Base-by-base conservation (phyloP, 2,329 filamentous ascomycete genomes). In the Ilyonectria robusta region DNA sequence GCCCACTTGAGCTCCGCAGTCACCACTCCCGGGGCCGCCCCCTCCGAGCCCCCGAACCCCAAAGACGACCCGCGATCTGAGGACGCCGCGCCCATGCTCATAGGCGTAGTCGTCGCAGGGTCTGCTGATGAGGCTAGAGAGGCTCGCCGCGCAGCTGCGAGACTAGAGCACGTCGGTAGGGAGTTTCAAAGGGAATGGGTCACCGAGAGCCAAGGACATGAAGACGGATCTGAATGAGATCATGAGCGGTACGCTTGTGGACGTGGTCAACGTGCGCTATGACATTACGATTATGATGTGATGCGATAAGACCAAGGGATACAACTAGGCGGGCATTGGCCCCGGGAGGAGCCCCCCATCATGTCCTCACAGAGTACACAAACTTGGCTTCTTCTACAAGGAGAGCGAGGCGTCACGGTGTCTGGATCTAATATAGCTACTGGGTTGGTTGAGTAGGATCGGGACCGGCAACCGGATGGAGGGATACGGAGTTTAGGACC, bases 181-280 rank as follows among this genome's bases (percentile, higher is more conserved):
- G 84, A 85, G 53, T 85, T 91, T 54, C 89, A 91, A 75, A 79
- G 80, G 29, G 84, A 86, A 66, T 89, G 87, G 86, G 75, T 78
- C 1, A 72, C 74, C 23, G 77, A 80, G 57, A 75, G 66, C 48
- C 66, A 74, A 46, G 77, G 67, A 56, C 69, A 69, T 6, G 74
- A 76, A n/a, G 72, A 76, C 17, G 68, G 70, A 4, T 69, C 67
- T 7, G 77, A 77, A 53, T 79, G 67, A 78, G 56, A 37, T 57
- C n/a, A 31, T 19, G 13, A 35, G 48, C 44, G 42, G n/a, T 26
- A 26, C 53, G 48, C 17, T 42, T n/a, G 17, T n/a, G 40, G 40
- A 40, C 40, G 40, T 63, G 60, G 50, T 8, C 42, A 31, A 67
- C 13, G 62, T 55, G 63, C 46, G 54, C 56, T 58, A 71, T 61